Percentiles rank a stretch among this genome's conserved stretches.
Evolutionary conservation across 768 basidiomycete genomes (phyloP).

Genomic region (Pseudohyphozyma bogoriensis): DNA sequence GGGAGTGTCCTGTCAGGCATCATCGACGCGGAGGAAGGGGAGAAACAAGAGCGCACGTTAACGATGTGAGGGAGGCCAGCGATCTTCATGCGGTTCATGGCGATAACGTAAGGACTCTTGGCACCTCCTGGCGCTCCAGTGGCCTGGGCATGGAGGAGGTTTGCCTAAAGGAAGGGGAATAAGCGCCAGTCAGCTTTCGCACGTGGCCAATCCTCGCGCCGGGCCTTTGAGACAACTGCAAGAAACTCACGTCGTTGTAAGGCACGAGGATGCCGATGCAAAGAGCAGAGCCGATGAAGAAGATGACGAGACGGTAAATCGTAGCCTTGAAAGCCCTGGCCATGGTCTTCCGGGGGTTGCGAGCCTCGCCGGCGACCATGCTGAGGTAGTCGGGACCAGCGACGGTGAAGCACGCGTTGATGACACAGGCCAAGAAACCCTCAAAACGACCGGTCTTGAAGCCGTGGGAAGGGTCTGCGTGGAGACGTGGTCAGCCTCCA

Average conservation of each 20-base stretch:
- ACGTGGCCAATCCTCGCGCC: too few species aligned
- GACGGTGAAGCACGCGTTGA: slow-evolving; percentile 1
- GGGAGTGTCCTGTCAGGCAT: too few species aligned
- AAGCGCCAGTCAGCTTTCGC: too few species aligned
- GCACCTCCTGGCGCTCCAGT: background rate
- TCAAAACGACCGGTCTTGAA: background rate
- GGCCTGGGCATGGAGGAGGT: background rate
- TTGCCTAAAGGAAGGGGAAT: background rate
- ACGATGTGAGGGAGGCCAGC: background rate
- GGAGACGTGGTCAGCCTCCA: background rate
- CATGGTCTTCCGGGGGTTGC: slow-evolving; percentile 2
- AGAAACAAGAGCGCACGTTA: background rate
- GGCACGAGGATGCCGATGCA: background rate
- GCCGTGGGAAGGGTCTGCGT: too few species aligned
- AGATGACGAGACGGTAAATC: slow-evolving; percentile 1
- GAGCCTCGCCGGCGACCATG: slow-evolving; percentile 1
- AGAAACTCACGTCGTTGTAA: background rate
- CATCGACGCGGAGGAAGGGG: background rate
- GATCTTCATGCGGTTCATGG: background rate
- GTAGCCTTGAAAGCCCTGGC: slow-evolving; percentile 4
- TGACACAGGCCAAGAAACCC: background rate
- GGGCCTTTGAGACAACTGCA: too few species aligned
- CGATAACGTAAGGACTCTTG: background rate
- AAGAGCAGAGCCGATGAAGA: background rate
- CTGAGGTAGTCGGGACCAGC: background rate